These are phyloP conservation scores for Salix arbutifolia DNA, from an alignment of 345 rosid genomes.

Conservation along the genomic window DNA sequence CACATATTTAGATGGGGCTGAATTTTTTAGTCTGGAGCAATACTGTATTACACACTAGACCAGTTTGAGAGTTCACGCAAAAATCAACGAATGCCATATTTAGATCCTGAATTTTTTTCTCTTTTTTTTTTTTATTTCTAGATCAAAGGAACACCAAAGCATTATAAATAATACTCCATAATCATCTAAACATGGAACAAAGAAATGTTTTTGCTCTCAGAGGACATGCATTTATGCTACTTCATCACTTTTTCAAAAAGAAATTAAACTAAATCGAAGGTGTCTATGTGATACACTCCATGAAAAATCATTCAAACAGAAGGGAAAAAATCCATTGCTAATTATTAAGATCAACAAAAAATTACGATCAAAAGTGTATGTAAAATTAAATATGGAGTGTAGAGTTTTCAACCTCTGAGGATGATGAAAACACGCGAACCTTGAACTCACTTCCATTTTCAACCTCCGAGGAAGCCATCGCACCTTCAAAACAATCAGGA, in stretches of 20 bases:
- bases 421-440: slow-evolving; percentile 56
- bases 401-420: slow-evolving; percentile 47
- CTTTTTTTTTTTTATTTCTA: too few relatives aligned
- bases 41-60: background rate
- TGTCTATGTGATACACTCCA: too few relatives aligned
- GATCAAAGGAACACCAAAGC: too few relatives aligned
- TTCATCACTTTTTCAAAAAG: too few relatives aligned
- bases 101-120: too few relatives aligned
- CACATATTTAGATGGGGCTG: background rate
- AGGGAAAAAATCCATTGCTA: background rate
- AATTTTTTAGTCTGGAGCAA: background rate
- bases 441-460: slow-evolving; percentile 35
- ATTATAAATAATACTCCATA: too few relatives aligned
- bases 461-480: slow-evolving; percentile 27
- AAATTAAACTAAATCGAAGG: too few relatives aligned
- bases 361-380: background rate
- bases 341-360: background rate
- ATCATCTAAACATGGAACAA: too few relatives aligned
- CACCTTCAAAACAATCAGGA: slow-evolving; percentile 14
- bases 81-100: background rate
- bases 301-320: background rate
- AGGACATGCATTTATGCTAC: too few relatives aligned
- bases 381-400: background rate
- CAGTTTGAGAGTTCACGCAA: background rate
- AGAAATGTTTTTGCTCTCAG: too few relatives aligned